Evolutionary conservation across 2,329 filamentous ascomycete species (phyloP).

Genomic region (Aplosporella prunicola): DNA sequence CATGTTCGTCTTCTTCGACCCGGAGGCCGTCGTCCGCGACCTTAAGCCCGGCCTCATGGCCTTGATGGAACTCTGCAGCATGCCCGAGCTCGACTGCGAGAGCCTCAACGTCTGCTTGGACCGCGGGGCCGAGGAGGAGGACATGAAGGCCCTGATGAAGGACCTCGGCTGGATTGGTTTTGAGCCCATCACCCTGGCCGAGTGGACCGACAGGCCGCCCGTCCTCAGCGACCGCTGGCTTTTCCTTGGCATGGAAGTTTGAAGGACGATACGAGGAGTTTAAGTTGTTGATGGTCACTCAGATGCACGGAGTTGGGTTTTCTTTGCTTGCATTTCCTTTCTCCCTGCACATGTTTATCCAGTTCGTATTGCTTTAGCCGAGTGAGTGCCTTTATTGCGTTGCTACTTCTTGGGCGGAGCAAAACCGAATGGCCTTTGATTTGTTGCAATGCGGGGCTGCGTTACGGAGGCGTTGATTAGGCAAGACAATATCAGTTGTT

Average conservation of each 20-base stretch:
- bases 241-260: slow-evolving; percentile 82
- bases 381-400: no score
- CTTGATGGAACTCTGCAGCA: slow-evolving; percentile 76
- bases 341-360: no score
- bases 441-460: no score
- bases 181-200: slow-evolving; percentile 68
- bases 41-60: slow-evolving; percentile 85
- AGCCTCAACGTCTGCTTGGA: slow-evolving; percentile 76
- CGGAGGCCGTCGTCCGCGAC: slow-evolving; percentile 60
- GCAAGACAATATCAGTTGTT: no score
- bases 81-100: slow-evolving; percentile 60
- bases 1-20: slow-evolving; percentile 82
- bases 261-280: slow-evolving; percentile 17
- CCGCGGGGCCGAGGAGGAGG: slow-evolving; percentile 48
- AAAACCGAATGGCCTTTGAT: no score
- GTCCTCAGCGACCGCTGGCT: slow-evolving; percentile 71
- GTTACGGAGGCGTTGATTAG: no score
- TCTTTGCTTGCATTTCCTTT: no score
- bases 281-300: slow-evolving; percentile 1
- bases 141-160: slow-evolving; percentile 60
- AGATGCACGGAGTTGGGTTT: no score
- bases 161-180: slow-evolving; percentile 93
- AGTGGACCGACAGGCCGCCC: slow-evolving; percentile 55
- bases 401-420: no score
- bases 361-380: no score